Evolutionary conservation across 2,329 filamentous ascomycete species (phyloP).

Genomic region (Pseudopithomyces maydicus): DNA sequence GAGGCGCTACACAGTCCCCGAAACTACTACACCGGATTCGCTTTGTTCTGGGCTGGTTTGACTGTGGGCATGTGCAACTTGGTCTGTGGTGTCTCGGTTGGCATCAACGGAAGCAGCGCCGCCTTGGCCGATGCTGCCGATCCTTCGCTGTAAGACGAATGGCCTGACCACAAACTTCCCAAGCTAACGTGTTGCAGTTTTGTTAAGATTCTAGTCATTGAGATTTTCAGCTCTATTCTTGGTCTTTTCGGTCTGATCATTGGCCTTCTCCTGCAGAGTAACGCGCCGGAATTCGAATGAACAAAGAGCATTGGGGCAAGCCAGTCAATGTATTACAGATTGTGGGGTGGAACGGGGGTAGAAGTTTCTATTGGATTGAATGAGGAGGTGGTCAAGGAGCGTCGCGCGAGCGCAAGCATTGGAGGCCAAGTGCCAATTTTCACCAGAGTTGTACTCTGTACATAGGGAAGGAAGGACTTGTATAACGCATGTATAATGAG

Average conservation of each 20-base stretch:
- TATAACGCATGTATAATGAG: conserved; percentile 47
- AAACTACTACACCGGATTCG: conserved; percentile 93
- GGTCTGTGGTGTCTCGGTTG: conserved; percentile 93
- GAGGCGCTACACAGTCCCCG: conserved; percentile 72
- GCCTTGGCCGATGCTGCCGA: conserved; percentile 96
- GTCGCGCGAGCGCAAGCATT: conserved; percentile 13
- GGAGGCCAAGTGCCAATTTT: conserved; percentile 11
- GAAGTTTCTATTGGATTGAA: background rate
- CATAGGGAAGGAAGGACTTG: conserved; percentile 32
- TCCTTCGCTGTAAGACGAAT: conserved; percentile 72
- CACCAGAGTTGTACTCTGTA: conserved; percentile 33
- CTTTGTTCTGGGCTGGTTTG: conserved; percentile 93
- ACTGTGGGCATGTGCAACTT: conserved; percentile 96
- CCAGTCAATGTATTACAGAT: background rate
- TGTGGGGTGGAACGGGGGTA: background rate
- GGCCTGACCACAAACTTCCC: background rate
- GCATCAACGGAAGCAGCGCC: conserved; percentile 97
- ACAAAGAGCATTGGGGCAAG: background rate
- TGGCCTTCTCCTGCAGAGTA: conserved; percentile 84
- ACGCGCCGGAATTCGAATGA: conserved; percentile 73
- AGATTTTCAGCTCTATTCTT: conserved; percentile 98
- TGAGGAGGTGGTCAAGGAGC: conserved; percentile 14
- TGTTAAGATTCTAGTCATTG: conserved; percentile 97
- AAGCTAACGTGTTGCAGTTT: conserved; percentile 64
- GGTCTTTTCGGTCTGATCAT: conserved; percentile 97